Conservation (phyloP, 768 basidiomycete species). For the Basidioascus undulatus region DNA sequence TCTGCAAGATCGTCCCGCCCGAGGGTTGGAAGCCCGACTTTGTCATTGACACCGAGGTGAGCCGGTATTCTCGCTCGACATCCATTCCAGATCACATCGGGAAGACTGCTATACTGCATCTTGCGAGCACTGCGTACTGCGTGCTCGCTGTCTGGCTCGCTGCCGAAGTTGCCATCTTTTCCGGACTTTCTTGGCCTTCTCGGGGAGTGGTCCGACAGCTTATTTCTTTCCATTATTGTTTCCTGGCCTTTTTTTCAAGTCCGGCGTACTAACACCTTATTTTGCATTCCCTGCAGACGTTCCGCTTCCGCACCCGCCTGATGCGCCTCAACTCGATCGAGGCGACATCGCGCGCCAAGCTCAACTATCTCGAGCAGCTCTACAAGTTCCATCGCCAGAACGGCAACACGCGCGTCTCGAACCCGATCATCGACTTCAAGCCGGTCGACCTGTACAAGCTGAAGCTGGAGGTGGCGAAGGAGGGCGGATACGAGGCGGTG, state of each 20-base stretch:
- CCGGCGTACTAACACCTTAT: background rate
- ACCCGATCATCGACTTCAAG: slow-evolving; percentile 82
- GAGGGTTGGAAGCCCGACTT: slow-evolving; percentile 88
- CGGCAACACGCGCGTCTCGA: slow-evolving; percentile 67
- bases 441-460: slow-evolving; percentile 81
- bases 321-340: slow-evolving; percentile 91
- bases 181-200: too few relatives aligned
- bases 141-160: too few relatives aligned
- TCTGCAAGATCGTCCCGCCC: slow-evolving; percentile 91
- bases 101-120: too few relatives aligned
- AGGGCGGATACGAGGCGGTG: slow-evolving; percentile 73
- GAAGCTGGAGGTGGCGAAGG: slow-evolving; percentile 66
- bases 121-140: too few relatives aligned
- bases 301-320: slow-evolving; percentile 85
- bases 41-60: slow-evolving; percentile 74
- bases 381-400: slow-evolving; percentile 93
- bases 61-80: slow-evolving; percentile 17
- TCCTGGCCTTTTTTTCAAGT: background rate
- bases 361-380: slow-evolving; percentile 91
- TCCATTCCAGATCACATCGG: too few relatives aligned
- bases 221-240: background rate
- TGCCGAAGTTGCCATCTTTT: too few relatives aligned
- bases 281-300: slow-evolving; percentile 28
- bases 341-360: slow-evolving; percentile 81
- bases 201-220: background rate